These are phyloP conservation scores for Mortierella sp. DNA, from an alignment of 371 early-diverging fungal genomes.

Conservation along the genomic window DNA sequence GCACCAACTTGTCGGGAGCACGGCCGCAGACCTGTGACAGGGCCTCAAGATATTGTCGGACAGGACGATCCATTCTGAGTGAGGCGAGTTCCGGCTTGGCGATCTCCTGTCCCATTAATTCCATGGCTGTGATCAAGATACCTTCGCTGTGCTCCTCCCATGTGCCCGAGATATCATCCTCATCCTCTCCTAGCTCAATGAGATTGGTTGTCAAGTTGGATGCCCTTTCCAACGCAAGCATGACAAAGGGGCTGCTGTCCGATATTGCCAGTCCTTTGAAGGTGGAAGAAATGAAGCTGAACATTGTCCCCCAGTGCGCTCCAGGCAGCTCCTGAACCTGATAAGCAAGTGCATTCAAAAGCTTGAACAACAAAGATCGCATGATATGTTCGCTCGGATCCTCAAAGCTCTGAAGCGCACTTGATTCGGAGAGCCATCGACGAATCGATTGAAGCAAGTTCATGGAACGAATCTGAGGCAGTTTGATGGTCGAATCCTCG, in stretches of 20 bases:
- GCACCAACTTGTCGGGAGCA: conserved; percentile 25
- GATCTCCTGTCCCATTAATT: conserved; percentile 29
- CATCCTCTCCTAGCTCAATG: conserved; percentile 44
- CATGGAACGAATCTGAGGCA: conserved; percentile 62
- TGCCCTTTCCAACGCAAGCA: conserved; percentile 31
- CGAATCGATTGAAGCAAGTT: conserved; percentile 60
- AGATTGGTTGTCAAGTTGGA: conserved; percentile 26
- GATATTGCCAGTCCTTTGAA: conserved; percentile 22
- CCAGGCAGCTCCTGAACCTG: conserved; percentile 64
- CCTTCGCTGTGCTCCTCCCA: conserved; percentile 49
- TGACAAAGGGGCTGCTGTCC: conserved; percentile 19
- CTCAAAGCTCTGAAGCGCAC: conserved; percentile 21
- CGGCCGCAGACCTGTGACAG: conserved; percentile 30
- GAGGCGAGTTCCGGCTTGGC: conserved; percentile 1
- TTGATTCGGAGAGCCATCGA: conserved; percentile 54
- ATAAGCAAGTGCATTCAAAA: conserved; percentile 56
- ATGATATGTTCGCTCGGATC: conserved; percentile 39
- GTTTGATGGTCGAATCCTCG: conserved; percentile 35
- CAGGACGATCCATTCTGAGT: conserved; percentile 44
- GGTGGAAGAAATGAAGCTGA: conserved; percentile 49
- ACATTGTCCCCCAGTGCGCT: conserved; percentile 67
- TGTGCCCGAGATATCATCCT: conserved; percentile 33
- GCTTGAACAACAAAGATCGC: conserved; percentile 55
- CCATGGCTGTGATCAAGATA: conserved; percentile 29
- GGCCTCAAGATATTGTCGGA: conserved; percentile 31